Conservation (phyloP, 305 asterid species). For the Plantago lanceolata region DNA sequence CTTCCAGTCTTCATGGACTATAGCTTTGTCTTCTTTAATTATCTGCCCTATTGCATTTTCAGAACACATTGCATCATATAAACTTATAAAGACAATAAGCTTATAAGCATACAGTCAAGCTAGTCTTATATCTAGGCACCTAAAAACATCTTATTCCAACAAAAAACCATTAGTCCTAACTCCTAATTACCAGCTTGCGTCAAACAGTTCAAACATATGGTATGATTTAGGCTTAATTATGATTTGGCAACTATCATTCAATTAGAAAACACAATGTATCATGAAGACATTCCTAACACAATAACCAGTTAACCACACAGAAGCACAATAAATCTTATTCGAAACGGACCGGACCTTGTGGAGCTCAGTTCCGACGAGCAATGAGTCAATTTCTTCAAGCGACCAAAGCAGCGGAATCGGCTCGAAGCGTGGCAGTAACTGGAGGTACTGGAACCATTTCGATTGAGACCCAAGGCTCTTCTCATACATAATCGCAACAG, state of each 20-base stretch:
- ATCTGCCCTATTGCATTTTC: conserved; percentile 41
- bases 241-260: too few relatives aligned
- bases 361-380: conserved; percentile 80
- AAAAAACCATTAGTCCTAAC: too few relatives aligned
- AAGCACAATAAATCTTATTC: background rate
- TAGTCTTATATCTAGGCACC: too few relatives aligned
- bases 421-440: conserved; percentile 55
- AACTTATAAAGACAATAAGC: conserved; percentile 17
- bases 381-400: conserved; percentile 52
- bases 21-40: conserved; percentile 66
- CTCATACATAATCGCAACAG: conserved; percentile 77
- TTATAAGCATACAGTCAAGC: background rate
- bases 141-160: background rate
- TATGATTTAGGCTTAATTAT: too few relatives aligned
- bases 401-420: conserved; percentile 90
- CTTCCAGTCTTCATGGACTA: conserved; percentile 74
- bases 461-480: conserved; percentile 64
- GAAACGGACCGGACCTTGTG: conserved; percentile 46
- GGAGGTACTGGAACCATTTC: conserved; percentile 74
- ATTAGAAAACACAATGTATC: too few relatives aligned
- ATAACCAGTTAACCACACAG: too few relatives aligned
- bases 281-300: too few relatives aligned
- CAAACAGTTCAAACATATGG: too few relatives aligned
- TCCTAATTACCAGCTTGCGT: too few relatives aligned
- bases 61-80: conserved; percentile 23